Base-by-base conservation (phyloP, 192 early-diverging fungal species). In the Pilaira anomala region DNA sequence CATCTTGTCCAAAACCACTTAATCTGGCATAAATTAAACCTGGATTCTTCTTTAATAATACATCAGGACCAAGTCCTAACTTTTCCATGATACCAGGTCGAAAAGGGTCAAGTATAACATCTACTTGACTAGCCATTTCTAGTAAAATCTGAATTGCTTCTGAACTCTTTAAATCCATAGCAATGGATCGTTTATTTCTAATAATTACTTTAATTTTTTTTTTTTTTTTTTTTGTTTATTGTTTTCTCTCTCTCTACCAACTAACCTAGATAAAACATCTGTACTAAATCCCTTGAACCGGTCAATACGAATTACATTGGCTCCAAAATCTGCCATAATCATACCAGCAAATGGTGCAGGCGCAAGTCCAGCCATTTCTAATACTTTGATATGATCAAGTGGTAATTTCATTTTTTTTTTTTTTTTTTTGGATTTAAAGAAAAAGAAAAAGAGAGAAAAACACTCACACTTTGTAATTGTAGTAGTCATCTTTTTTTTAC, bases 61-160 rank as follows among this genome's bases (percentile, higher is more conserved):
- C 74, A 6, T 83, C 73, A 9, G 87, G 87, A 2, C 85, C 86
- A 24, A 89, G 66, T 4, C 81, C 81, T n/a, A 89, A 63, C 14
- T 72, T 72, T 53, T 89, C 87, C 82, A 89, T 77, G 13, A 89
- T 85, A 24, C 87, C 87, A 13, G 87, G 84, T 14, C 87, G 74
- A 60, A 85, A 89, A 14, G 87, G 84, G 25, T 89, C 87, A 14
- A 89, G 66, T 13, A 89, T 58, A 13, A 89, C 76, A 67, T 89
- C 87, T 21, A 79, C 71, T 39, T 75, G 72, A 16, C 60, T 60
- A n/a, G 77, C 64, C 14, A 89, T 48, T 0, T 68, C 58, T 53
- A 71, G 72, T 14, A 83, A 55, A 8, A 79, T 26, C 29, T 78
- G 73, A n/a, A 74, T 75, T 1, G 82, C 78, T 1, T 66, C 59